A percentile compares a stretch with the other conserved stretches of the same genome.
Evolutionary conservation across 805 yeast species (phyloP).

Genomic region (Lachancea thermotolerans): DNA sequence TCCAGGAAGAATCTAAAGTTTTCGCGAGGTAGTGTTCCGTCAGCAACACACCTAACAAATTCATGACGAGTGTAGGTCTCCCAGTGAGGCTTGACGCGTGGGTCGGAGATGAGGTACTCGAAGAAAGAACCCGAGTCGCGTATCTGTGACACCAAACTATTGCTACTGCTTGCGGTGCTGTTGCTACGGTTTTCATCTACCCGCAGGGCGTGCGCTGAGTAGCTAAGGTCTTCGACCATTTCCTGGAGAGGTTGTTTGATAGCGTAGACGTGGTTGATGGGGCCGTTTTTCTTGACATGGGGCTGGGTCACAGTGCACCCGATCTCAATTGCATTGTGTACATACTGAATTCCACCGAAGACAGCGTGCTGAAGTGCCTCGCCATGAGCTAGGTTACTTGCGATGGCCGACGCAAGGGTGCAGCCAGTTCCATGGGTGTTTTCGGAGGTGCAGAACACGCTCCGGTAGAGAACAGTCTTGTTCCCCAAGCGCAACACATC

Average conservation of each 20-base stretch:
- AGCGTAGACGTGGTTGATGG: slow-evolving; percentile 59
- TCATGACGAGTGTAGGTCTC: slow-evolving; percentile 50
- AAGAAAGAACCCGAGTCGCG: slow-evolving; percentile 31
- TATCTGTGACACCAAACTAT: slow-evolving; percentile 5
- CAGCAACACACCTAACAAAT: slow-evolving; percentile 50
- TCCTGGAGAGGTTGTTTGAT: slow-evolving; percentile 31
- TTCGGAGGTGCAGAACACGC: slow-evolving; percentile 38
- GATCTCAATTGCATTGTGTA: slow-evolving; percentile 55
- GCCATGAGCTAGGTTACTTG: slow-evolving; percentile 64
- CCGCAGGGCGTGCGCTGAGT: slow-evolving; percentile 17
- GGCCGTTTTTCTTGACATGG: slow-evolving; percentile 56
- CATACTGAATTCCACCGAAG: slow-evolving; percentile 51
- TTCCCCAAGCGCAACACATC: slow-evolving; percentile 49
- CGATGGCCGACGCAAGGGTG: slow-evolving; percentile 73
- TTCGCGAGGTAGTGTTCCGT: slow-evolving; percentile 41
- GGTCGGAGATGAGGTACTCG: slow-evolving; percentile 49
- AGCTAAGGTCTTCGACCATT: slow-evolving; percentile 31
- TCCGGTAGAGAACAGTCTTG: slow-evolving; percentile 40
- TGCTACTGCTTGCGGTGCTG: slow-evolving; percentile 1
- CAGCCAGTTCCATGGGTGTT: slow-evolving; percentile 91
- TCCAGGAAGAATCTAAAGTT: slow-evolving; percentile 46
- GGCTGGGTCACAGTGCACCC: slow-evolving; percentile 30
- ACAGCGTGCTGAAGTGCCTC: slow-evolving; percentile 42
- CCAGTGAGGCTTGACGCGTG: slow-evolving; percentile 52
- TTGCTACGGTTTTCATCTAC: not conserved